Percentiles rank a stretch among this genome's conserved stretches.
These are phyloP conservation scores for Cyamopsis tetragonoloba DNA, from an alignment of 306 rosid genomes.

Conservation along the genomic window DNA sequence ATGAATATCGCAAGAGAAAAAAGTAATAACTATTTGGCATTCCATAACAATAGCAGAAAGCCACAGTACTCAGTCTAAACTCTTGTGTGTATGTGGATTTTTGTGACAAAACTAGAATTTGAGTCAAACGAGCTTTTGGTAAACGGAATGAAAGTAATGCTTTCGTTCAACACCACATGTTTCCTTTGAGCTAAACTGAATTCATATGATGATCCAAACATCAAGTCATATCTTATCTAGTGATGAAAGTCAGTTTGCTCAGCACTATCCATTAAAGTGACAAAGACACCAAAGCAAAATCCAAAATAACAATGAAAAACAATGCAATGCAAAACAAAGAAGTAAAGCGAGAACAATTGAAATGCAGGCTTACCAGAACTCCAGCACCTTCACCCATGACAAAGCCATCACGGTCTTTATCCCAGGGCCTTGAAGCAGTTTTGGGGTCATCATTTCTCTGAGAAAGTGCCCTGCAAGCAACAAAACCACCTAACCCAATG, in stretches of 20 bases:
- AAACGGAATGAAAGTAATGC: no score
- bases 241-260: no score
- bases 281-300: no score
- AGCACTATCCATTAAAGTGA: neutral
- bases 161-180: no score
- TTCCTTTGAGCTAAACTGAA: no score
- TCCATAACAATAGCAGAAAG: neutral
- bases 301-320: neutral
- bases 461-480: slow-evolving; percentile 94
- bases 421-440: slow-evolving; percentile 99
- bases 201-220: no score
- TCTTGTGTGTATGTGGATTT: no score
- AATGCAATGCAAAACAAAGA: neutral
- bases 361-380: slow-evolving; percentile 60
- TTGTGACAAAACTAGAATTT: no score
- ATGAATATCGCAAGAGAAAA: neutral
- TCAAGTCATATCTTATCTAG: no score
- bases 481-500: slow-evolving; percentile 91
- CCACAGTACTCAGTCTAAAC: neutral
- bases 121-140: no score
- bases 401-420: slow-evolving; percentile 90
- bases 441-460: slow-evolving; percentile 94
- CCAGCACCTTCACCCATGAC: slow-evolving; percentile 99
- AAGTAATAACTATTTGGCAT: neutral
- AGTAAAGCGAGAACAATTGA: neutral